Conservation (phyloP, 768 basidiomycete species). For the button mushroom (Agaricus bisporus) region DNA sequence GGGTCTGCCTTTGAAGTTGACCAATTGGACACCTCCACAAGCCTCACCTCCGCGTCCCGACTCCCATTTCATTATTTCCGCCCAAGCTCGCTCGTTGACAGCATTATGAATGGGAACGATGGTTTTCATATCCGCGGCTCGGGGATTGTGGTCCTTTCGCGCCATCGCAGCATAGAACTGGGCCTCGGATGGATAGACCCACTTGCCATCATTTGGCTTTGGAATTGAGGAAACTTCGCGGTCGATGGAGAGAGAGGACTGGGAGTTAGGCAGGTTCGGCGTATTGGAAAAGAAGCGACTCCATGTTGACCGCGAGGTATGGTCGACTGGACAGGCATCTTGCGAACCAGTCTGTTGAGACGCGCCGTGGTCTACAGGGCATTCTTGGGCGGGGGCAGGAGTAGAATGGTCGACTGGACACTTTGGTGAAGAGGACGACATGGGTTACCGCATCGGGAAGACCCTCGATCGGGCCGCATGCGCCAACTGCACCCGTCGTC, state of each 20-base stretch:
- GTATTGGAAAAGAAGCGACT: slow-evolving; percentile 29
- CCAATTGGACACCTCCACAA: slow-evolving; percentile 77
- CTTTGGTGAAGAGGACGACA: slow-evolving; percentile 21
- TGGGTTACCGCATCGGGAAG: neutral
- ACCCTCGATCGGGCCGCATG: neutral
- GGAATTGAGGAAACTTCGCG: slow-evolving; percentile 90
- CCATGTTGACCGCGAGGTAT: slow-evolving; percentile 35
- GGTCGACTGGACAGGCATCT: slow-evolving; percentile 36
- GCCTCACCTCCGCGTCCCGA: slow-evolving; percentile 69
- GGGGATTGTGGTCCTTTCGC: slow-evolving; percentile 88
- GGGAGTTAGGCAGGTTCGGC: slow-evolving; percentile 15
- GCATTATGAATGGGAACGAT: slow-evolving; percentile 99
- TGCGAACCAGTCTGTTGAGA: slow-evolving; percentile 10
- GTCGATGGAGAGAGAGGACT: slow-evolving; percentile 50
- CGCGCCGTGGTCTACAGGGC: slow-evolving; percentile 62
- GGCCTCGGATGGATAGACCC: slow-evolving; percentile 98
- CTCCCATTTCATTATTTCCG: slow-evolving; percentile 81
- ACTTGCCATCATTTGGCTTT: slow-evolving; percentile 60
- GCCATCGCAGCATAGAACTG: slow-evolving; percentile 98
- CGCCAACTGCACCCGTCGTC: neutral
- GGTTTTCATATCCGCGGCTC: slow-evolving; percentile 85
- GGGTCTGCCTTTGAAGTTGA: slow-evolving; percentile 89
- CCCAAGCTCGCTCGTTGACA: slow-evolving; percentile 93
- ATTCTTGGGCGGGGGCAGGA: slow-evolving; percentile 30
- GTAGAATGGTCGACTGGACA: slow-evolving; percentile 46